Base-by-base conservation (phyloP, 2,329 filamentous ascomycete genomes). In the Coniochaeta sp. region DNA sequence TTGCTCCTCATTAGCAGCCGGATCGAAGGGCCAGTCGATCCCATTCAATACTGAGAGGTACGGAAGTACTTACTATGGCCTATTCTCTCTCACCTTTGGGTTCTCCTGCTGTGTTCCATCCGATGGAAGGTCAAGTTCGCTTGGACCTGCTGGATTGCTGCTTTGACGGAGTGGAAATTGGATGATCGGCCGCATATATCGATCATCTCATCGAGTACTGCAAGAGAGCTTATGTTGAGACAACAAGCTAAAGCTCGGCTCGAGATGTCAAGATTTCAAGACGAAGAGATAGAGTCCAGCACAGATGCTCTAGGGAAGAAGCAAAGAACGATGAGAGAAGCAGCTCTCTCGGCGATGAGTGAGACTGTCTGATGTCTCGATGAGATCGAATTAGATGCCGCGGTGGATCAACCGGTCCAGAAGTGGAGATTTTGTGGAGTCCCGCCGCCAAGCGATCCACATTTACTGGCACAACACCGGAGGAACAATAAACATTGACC, bases 321-420 rank as follows among this genome's bases (percentile, higher is more conserved):
- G n/a, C n/a, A n/a, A n/a, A n/a, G n/a, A n/a, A n/a, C n/a, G n/a
- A n/a, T 30, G 12, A 30, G 12, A 30, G 27, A 30, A 6, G 27
- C 27, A 12, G 12, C 12, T 30, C 12, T 7, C 27, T 30, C 12
- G n/a, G n/a, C n/a, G n/a, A 6, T 40, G 20, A 40, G 16, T 40
- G 35, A 40, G 16, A 40, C 18, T 16, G 18, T 22, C 16, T 12
- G n/a, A n/a, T n/a, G 38, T 42, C 38, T 42, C 38, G 38, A 42
- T 42, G 38, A 18, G n/a, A n/a, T n/a, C 38, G 38, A 42, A 42
- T 42, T 42, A 42, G 38, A 42, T 42, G 38, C 38, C 38, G 38
- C 12, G 12, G 38, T 42, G 38, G 38, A 42, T 42, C 38, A 42
- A 42, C 38, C 38, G 38, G 38, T 12, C 27, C 27, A 24, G 26